Base-by-base conservation (phyloP, 257 asterid genomes). In the Hygrophila difformis region DNA sequence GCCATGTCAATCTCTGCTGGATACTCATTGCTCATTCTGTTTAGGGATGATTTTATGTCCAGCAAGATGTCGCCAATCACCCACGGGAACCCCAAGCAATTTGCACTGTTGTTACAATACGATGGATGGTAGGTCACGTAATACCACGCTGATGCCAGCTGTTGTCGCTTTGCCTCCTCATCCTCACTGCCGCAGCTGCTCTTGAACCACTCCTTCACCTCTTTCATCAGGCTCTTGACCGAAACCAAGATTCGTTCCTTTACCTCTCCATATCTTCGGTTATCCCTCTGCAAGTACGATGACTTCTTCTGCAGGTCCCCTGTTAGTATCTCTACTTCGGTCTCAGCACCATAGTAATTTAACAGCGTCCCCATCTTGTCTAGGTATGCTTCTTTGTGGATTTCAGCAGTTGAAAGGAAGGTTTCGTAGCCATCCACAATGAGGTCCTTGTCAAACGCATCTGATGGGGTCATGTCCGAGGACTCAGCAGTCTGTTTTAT, bases 81-180 rank as follows among this genome's bases (percentile, higher is more conserved):
- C 98, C 98, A 89, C 1, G 94, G 98, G 65, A 89, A 89, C 2
- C 96, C 92, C 62, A 85, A 63, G 57, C 92, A 85, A 49, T 75
- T 72, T 12, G 40, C 53, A 47, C 88, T 82, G 26, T 55, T 76
- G 12, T 47, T 22, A 3, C 61, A 60, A 44, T 79, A 70, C 24
- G 31, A 59, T 10, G 72, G 78, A 44, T 79, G 82, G 56, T 89
- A 89, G 5, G 93, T 76, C 15, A 82, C 92, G 36, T 67, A 53
- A 64, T 89, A 89, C 96, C 96, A 89, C 2, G 96, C 94, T 12
- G 98, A 73, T 3, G 93, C 94, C 87, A 85, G 21, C 37, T 74
- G 72, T 70, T 51, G 62, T 13, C 35, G 55, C 31, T 67, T 80
- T 0, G 8, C 69, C 41, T 45, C 64, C 3, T 15, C 20, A n/a